Evolutionary conservation across 192 early-diverging fungal species (phyloP).

Genomic region (Podila verticillata): DNA sequence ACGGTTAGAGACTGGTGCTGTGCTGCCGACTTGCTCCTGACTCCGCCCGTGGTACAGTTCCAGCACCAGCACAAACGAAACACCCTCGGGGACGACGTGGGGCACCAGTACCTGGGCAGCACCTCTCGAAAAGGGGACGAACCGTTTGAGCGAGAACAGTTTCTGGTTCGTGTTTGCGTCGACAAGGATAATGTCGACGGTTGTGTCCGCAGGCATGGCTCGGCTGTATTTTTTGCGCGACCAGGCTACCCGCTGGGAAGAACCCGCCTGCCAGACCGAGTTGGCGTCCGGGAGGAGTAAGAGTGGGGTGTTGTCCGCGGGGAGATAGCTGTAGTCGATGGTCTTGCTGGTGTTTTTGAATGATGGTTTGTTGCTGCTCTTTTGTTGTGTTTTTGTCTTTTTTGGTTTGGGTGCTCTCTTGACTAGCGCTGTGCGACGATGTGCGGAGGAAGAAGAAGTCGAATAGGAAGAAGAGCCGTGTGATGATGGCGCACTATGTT

Average conservation of each 20-base stretch:
- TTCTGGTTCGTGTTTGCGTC: constrained; percentile 34
- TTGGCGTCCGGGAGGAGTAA: constrained; percentile 23
- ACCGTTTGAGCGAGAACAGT: constrained; percentile 38
- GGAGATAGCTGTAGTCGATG: neutral
- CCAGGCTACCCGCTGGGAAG: constrained; percentile 37
- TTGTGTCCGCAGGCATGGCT: constrained; percentile 33
- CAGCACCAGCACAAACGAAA: constrained; percentile 35
- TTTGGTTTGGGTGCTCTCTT: too few species aligned
- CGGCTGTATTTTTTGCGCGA: constrained; percentile 20
- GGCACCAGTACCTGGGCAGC: constrained; percentile 33
- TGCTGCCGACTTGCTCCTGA: constrained; percentile 16
- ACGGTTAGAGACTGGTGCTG: neutral
- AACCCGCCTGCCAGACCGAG: constrained; percentile 40
- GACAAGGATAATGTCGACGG: constrained; percentile 36
- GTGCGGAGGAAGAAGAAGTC: too few species aligned
- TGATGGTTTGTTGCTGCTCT: neutral
- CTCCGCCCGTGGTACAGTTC: constrained; percentile 43
- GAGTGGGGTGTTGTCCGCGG: constrained; percentile 12
- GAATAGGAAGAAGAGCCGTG: too few species aligned
- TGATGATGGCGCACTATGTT: too few species aligned
- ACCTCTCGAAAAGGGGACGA: constrained; percentile 30
- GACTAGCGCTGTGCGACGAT: too few species aligned
- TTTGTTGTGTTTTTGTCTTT: constrained; percentile 1
- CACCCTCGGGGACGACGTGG: constrained; percentile 7
- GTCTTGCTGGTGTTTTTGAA: neutral